Evolutionary conservation across 495 filamentous ascomycete species (phyloP).

Genomic region (Podospora anserina): DNA sequence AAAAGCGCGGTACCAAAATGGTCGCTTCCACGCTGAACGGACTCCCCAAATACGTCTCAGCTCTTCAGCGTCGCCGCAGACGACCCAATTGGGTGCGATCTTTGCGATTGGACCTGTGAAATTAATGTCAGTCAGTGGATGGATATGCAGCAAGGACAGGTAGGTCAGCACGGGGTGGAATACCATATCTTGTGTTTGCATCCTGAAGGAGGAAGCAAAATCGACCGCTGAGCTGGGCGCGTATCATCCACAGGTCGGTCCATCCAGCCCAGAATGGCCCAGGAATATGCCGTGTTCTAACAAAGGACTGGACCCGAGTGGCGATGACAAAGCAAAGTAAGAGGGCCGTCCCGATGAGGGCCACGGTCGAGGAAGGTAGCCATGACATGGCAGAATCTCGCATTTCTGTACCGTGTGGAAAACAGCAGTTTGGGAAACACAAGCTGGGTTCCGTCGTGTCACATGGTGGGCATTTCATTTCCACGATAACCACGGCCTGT

Average conservation of each 20-base stretch:
- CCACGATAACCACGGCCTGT: neutral
- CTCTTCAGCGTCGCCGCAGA: neutral
- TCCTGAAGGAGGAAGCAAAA: neutral
- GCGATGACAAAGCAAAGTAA: neutral
- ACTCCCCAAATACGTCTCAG: neutral
- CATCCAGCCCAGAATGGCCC: neutral
- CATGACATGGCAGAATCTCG: neutral
- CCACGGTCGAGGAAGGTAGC: neutral
- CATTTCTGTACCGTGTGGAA: neutral
- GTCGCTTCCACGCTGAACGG: neutral
- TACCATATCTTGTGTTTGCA: neutral
- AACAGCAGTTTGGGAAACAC: neutral
- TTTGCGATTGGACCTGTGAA: neutral
- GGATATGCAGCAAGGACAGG: neutral
- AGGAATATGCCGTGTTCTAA: neutral
- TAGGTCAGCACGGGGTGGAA: neutral
- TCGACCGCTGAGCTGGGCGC: neutral
- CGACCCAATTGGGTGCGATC: neutral
- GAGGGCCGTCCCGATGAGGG: neutral
- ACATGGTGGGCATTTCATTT: neutral
- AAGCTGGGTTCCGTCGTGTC: neutral
- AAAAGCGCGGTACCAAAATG: neutral
- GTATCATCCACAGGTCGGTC: neutral
- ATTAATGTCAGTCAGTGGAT: neutral
- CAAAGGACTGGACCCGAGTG: neutral